Evolutionary conservation across 805 yeast genomes (phyloP).

Genomic region (Candida taoyuanica): DNA sequence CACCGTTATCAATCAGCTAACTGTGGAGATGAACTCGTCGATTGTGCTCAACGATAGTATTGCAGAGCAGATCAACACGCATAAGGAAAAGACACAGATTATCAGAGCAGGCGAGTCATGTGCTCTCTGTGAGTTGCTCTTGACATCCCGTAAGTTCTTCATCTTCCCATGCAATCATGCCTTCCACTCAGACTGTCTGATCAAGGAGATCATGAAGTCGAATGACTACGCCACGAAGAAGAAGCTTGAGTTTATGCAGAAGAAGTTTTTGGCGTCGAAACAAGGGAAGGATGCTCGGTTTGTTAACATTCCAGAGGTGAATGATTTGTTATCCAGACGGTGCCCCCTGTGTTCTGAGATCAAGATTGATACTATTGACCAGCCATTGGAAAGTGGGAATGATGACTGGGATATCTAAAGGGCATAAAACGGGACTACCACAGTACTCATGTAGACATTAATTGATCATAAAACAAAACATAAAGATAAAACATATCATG

Average conservation of each 20-base stretch:
- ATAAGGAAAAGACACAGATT: slow-evolving; percentile 52
- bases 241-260: slow-evolving; percentile 48
- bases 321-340: slow-evolving; percentile 51
- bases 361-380: slow-evolving; percentile 65
- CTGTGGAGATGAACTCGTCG: slow-evolving; percentile 73
- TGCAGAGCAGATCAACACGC: slow-evolving; percentile 49
- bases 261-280: slow-evolving; percentile 28
- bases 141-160: slow-evolving; percentile 68
- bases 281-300: slow-evolving; percentile 26
- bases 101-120: slow-evolving; percentile 87
- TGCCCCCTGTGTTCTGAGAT: slow-evolving; percentile 77
- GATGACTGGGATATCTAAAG: slow-evolving; percentile 41
- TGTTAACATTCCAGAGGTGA: slow-evolving; percentile 43
- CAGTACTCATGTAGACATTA: not conserved
- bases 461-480: not conserved
- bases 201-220: slow-evolving; percentile 51
- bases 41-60: slow-evolving; percentile 56
- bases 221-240: slow-evolving; percentile 66
- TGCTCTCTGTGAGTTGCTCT: slow-evolving; percentile 59
- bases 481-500: slow-evolving; percentile 7
- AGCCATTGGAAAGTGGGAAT: slow-evolving; percentile 45
- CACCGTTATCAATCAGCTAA: slow-evolving; percentile 54
- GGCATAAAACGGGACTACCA: not conserved
- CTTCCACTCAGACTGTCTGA: slow-evolving; percentile 86
- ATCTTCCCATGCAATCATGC: slow-evolving; percentile 89